phyloP scores from a whole-genome alignment of 208 protist genomes.

The Leishmania tropica region DNA sequence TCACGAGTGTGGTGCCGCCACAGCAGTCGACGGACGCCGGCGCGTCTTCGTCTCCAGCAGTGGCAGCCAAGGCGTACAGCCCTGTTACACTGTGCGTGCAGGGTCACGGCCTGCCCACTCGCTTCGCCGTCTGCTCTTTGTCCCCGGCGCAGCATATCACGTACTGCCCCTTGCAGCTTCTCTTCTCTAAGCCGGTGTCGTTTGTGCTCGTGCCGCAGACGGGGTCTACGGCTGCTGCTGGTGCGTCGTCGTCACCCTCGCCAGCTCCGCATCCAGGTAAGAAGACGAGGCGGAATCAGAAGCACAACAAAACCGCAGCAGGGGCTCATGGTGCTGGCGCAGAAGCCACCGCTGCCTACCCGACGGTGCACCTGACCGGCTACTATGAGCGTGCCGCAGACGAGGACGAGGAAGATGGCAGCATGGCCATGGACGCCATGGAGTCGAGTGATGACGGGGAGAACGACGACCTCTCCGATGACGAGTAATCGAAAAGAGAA shows the following conservation, averaged over 20 bases:
- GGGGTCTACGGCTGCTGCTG: neutral
- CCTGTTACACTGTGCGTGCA: constrained; percentile 74
- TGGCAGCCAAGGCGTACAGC: constrained; percentile 21
- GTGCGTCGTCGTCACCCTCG: neutral
- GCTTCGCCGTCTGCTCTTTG: constrained; percentile 69
- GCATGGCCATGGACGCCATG: constrained; percentile 29
- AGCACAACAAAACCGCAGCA: neutral
- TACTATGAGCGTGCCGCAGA: constrained; percentile 75
- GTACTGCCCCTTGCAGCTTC: constrained; percentile 69
- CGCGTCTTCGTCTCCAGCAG: constrained; percentile 3
- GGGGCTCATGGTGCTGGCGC: neutral
- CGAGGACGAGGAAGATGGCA: constrained; percentile 34
- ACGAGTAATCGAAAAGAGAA: neutral
- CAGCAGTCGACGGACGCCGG: neutral
- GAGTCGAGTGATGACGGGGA: constrained; percentile 30
- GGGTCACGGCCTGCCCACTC: constrained; percentile 56
- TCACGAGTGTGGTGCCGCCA: constrained; percentile 50
- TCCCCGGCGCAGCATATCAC: constrained; percentile 41
- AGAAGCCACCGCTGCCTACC: constrained; percentile 22
- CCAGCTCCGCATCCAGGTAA: constrained; percentile 6
- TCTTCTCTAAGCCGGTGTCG: constrained; percentile 65
- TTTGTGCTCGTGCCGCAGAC: constrained; percentile 60
- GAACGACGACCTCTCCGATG: neutral
- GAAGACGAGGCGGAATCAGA: constrained; percentile 14
- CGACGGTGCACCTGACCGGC: constrained; percentile 75